These are phyloP conservation scores for Plasmodium berghei DNA, from an alignment of 169 alveolate species.

Conservation along the genomic window DNA sequence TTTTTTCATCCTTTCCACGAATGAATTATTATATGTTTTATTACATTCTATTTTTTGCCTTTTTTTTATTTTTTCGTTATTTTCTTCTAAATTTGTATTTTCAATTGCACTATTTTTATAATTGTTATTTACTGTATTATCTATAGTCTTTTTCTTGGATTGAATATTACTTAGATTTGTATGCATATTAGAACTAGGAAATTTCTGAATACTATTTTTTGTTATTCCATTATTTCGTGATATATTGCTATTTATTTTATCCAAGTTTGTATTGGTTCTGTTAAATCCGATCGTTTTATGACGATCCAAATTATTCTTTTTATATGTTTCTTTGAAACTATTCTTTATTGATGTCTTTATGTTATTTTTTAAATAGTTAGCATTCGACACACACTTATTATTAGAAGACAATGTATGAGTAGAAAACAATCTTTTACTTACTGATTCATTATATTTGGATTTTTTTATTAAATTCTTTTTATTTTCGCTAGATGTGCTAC, in stretches of 20 bases:
- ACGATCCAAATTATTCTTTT: background rate
- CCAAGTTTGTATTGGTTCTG: slow-evolving; percentile 1
- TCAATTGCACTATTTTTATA: background rate
- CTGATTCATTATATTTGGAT: background rate
- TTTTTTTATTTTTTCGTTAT: background rate
- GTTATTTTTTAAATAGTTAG: background rate
- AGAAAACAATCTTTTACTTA: slow-evolving; percentile 1
- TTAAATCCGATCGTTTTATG: background rate
- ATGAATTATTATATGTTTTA: background rate
- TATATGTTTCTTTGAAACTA: slow-evolving; percentile 10
- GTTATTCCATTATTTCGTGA: too few relatives aligned
- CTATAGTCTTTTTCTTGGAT: too few relatives aligned
- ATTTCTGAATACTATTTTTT: too few relatives aligned
- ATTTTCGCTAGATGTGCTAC: too few relatives aligned
- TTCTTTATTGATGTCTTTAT: slow-evolving; percentile 32
- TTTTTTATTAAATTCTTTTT: background rate
- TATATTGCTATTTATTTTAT: background rate
- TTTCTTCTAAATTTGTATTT: background rate
- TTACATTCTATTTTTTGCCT: background rate
- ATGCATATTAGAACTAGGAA: too few relatives aligned
- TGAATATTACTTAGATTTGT: too few relatives aligned
- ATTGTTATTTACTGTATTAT: background rate
- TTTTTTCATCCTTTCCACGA: background rate
- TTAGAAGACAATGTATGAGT: slow-evolving; percentile 25
- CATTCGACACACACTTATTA: background rate